phyloP scores from a whole-genome alignment of 2,329 filamentous ascomycete genomes.

The Diplodia scrobiculata region DNA sequence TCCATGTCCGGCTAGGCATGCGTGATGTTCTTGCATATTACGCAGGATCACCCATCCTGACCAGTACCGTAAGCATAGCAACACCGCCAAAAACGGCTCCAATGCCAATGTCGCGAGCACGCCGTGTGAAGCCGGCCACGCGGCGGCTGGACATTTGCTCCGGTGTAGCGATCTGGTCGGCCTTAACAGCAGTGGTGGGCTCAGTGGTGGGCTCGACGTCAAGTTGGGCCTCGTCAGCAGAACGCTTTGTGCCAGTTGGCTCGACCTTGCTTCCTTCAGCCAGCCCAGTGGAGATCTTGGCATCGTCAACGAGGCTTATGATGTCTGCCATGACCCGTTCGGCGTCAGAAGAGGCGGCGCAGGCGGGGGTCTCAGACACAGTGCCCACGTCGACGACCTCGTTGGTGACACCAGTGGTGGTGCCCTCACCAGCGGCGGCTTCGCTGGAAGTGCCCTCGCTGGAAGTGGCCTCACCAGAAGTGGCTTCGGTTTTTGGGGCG shows the following conservation, averaged over 20 bases:
- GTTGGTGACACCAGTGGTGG: no score
- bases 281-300: background rate
- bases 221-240: conserved; percentile 7
- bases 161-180: conserved; percentile 5
- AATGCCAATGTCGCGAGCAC: conserved; percentile 17
- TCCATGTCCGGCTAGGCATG: background rate
- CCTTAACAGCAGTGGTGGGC: background rate
- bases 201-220: background rate
- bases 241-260: background rate
- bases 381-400: background rate
- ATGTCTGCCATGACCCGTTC: background rate
- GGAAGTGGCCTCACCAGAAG: background rate
- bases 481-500: background rate
- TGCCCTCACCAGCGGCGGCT: background rate
- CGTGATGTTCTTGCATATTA: background rate
- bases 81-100: conserved; percentile 5
- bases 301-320: background rate
- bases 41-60: background rate
- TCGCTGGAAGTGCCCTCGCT: background rate
- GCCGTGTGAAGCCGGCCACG: conserved; percentile 2
- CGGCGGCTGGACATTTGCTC: conserved; percentile 17
- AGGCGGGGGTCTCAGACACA: background rate
- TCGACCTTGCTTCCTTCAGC: background rate
- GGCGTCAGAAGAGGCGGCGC: background rate
- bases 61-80: conserved; percentile 5